These are phyloP conservation scores for Ormosia emarginata DNA, from an alignment of 306 rosid species.

Conservation along the genomic window DNA sequence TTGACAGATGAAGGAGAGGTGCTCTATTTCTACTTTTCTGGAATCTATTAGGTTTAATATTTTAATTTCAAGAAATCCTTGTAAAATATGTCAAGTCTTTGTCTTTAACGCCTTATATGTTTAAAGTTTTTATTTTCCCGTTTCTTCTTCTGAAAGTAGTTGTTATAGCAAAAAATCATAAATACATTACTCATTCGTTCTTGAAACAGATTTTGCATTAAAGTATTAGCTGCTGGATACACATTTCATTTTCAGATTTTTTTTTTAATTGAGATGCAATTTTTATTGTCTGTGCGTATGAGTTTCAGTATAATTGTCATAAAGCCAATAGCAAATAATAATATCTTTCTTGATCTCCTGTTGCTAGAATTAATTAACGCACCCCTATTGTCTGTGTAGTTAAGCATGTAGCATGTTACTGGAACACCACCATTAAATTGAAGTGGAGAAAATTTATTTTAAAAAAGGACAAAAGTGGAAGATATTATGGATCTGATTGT, in stretches of 20 bases:
- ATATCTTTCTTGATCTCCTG: neutral
- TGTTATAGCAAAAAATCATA: neutral
- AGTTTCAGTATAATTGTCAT: neutral
- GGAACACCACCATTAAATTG: neutral
- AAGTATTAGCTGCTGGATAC: neutral
- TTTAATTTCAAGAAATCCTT: constrained; percentile 2
- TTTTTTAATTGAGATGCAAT: neutral
- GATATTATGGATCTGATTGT: neutral
- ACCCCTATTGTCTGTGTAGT: neutral
- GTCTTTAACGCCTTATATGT: neutral
- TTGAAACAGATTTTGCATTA: neutral
- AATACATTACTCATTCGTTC: neutral
- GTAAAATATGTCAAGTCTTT: neutral
- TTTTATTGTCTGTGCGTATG: neutral
- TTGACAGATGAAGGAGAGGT: constrained; percentile 95
- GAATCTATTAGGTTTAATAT: constrained; percentile 16
- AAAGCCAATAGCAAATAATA: neutral
- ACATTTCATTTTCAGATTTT: neutral
- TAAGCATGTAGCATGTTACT: neutral
- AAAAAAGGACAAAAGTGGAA: neutral
- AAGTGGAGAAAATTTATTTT: neutral
- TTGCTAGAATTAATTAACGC: neutral
- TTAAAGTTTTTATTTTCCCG: neutral
- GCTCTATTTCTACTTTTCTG: constrained; percentile 9
- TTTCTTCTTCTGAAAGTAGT: neutral